A percentile compares a stretch with the other conserved stretches of the same genome.
These are phyloP conservation scores for Peronosclerospora sorghi DNA, from an alignment of 352 stramenopile genomes.

Conservation along the genomic window DNA sequence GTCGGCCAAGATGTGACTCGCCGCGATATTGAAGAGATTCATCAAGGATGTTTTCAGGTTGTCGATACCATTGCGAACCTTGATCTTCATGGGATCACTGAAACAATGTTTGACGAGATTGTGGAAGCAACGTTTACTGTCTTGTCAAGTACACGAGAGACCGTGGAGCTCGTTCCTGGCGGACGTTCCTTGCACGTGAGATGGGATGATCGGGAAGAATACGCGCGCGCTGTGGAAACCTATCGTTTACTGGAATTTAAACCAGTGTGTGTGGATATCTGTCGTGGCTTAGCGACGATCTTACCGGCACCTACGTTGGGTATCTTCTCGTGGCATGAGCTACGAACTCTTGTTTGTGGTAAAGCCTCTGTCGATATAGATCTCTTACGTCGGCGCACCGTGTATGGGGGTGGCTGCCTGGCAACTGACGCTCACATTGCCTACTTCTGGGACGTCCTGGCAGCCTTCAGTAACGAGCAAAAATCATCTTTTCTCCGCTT, in stretches of 20 bases:
- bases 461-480: slow-evolving; percentile 81
- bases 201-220: slow-evolving; percentile 85
- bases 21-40: too few species aligned
- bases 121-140: too few species aligned
- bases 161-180: too few species aligned
- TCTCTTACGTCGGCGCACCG: slow-evolving; percentile 74
- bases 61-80: too few species aligned
- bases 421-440: slow-evolving; percentile 78
- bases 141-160: too few species aligned
- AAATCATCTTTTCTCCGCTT: slow-evolving; percentile 86
- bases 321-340: slow-evolving; percentile 84
- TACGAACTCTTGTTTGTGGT: slow-evolving; percentile 84
- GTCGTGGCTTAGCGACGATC: slow-evolving; percentile 79
- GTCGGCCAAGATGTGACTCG: slow-evolving; percentile 64
- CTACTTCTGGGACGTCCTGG: slow-evolving; percentile 87
- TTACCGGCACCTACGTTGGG: slow-evolving; percentile 61
- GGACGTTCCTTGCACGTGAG: slow-evolving; percentile 74
- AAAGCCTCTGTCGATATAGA: slow-evolving; percentile 83
- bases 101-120: too few species aligned
- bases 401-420: slow-evolving; percentile 85
- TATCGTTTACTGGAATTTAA: slow-evolving; percentile 78
- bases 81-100: too few species aligned
- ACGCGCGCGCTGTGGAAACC: slow-evolving; percentile 60
- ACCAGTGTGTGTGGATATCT: slow-evolving; percentile 58
- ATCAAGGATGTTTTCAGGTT: too few species aligned